Conservation (phyloP, 148 eudicot species). For the Amaranthus hypochondriacus region DNA sequence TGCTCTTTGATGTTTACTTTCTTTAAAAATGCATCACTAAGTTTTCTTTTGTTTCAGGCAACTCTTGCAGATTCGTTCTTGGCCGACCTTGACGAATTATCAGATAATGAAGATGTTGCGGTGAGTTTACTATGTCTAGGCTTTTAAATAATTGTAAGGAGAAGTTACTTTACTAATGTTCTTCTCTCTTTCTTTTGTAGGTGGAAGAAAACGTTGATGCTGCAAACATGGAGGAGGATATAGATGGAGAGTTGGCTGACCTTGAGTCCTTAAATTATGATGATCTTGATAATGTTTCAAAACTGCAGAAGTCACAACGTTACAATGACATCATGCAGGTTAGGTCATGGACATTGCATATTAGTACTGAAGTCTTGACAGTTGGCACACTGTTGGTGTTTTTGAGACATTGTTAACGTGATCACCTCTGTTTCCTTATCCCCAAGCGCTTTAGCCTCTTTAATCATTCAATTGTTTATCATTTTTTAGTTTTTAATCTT, state of each 20-base stretch:
- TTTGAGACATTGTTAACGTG: neutral
- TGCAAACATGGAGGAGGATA: slow-evolving; percentile 79
- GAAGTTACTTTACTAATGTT: neutral
- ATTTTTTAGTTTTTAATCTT: neutral
- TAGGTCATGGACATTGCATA: slow-evolving; percentile 17
- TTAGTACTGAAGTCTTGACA: neutral
- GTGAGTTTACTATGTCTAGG: slow-evolving; percentile 35
- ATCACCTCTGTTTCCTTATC: neutral
- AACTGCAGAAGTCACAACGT: slow-evolving; percentile 78
- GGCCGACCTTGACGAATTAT: slow-evolving; percentile 94
- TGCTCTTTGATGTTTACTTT: neutral
- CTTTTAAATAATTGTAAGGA: too few relatives aligned
- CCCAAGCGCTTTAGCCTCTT: neutral
- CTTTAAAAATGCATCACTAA: neutral
- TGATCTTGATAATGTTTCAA: slow-evolving; percentile 87
- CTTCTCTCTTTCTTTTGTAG: slow-evolving; percentile 31
- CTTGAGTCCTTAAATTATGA: slow-evolving; percentile 80
- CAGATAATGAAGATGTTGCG: slow-evolving; percentile 70
- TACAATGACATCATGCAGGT: slow-evolving; percentile 88
- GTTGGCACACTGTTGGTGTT: neutral
- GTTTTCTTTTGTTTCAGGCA: slow-evolving; percentile 45
- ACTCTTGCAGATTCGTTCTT: slow-evolving; percentile 90
- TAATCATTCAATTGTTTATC: neutral
- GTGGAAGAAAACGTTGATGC: slow-evolving; percentile 52
- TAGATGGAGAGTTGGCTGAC: slow-evolving; percentile 80